Evolutionary conservation across 495 filamentous ascomycete genomes (phyloP).

Genomic region (Neurospora sp.): DNA sequence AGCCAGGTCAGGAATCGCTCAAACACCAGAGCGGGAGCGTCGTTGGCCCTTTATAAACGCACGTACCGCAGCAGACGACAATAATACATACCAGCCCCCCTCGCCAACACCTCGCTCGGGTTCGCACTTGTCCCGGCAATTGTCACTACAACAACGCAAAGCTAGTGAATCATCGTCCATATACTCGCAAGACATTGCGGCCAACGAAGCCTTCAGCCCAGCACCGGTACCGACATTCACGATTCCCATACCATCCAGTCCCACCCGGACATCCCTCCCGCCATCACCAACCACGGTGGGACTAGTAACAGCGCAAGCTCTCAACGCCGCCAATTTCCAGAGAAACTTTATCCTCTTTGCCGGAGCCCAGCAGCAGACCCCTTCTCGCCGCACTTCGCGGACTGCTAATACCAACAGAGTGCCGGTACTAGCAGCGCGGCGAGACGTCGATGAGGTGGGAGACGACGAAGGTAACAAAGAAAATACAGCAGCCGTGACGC

Average conservation of each 20-base stretch:
- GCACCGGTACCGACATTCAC: not conserved
- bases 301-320: not conserved
- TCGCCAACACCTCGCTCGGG: not conserved
- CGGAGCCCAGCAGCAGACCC: not conserved
- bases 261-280: not conserved
- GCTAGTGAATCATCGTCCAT: slow-evolving; percentile 15
- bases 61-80: not conserved
- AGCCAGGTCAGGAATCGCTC: not conserved
- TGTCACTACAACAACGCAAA: not conserved
- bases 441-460: not conserved
- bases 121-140: not conserved
- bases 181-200: slow-evolving; percentile 15
- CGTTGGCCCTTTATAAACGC: not conserved
- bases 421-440: not conserved
- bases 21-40: not conserved
- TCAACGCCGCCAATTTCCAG: slow-evolving; percentile 8
- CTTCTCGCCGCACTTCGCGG: not conserved
- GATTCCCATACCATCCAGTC: not conserved
- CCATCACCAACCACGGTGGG: not conserved
- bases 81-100: not conserved
- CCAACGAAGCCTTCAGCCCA: not conserved
- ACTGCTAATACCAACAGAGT: not conserved
- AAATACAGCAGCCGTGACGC: not conserved
- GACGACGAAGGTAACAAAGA: not conserved
- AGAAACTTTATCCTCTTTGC: slow-evolving; percentile 1